Evolutionary conservation across 1,139 yeast species (phyloP), one percentile per base, ranked within the genome.

Genomic region (Blastobotrys illinoisensis): DNA sequence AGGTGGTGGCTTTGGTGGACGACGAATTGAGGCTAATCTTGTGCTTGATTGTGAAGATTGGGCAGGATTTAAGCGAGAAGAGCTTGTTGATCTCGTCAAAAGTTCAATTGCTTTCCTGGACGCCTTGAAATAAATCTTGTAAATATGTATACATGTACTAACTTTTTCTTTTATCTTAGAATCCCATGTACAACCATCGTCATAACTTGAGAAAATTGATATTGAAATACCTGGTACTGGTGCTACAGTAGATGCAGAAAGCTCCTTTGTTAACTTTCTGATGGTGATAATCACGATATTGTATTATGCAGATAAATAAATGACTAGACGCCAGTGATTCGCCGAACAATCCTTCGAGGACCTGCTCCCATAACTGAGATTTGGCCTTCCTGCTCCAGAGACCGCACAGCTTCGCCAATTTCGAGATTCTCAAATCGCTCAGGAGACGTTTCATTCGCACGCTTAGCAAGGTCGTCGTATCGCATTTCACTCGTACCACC

Each of bases 361-460:
- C 88, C 86, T 56, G 85, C 89, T 18, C 96, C 96, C 47, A 82
- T 75, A 51, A 88, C 83, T 5, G 81, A 77, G 24, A 91, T 71
- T 65, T 81, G 81, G 50, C 90, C 91, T 66, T 90, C 97, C 57
- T 83, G 87, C 57, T 79, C 87, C 62, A 91, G 76, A 56, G 88
- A 77, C 56, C 84, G 77, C 55, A 91, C 68, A 1, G 83, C 85
- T 48, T 84, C 91, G 45, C 82, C 78, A 52, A 91, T 74, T 55
- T 88, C 96, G 51, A 74, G 67, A 64, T 84, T 80, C 63, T 89
- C 96, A 7, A 90, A 84, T 55, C 83, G 78, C 53, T 79, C 78
- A 19, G 86, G 80, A 16, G 86, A 79, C 59, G 81, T 81, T 55
- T 88, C 96, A 64, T 86, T 87, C 58, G 90, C 71, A 61, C 78